Percentiles rank a stretch among this genome's conserved stretches.
Conservation (phyloP, 2,329 filamentous ascomycete species). For the Venturia aucupariae region DNA sequence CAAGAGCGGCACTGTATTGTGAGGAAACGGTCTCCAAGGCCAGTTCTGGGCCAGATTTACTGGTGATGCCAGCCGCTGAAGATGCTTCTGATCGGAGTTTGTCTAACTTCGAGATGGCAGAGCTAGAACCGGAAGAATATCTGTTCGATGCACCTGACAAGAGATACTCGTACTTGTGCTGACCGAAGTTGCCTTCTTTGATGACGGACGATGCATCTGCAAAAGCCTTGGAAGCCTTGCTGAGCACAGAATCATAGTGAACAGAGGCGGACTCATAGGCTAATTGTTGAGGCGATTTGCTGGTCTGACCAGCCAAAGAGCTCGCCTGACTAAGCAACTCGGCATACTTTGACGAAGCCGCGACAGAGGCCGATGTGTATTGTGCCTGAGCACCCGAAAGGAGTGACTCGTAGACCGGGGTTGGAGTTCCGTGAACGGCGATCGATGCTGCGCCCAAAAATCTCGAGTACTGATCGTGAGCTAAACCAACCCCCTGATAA, state of each 20-base stretch:
- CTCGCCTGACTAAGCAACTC: conserved; percentile 32
- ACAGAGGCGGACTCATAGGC: conserved; percentile 36
- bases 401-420: conserved; percentile 40
- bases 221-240: conserved; percentile 24
- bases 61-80: conserved; percentile 26
- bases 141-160: background rate
- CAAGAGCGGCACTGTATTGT: conserved; percentile 35
- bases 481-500: conserved; percentile 68
- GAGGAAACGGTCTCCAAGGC: conserved; percentile 36
- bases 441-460: conserved; percentile 65
- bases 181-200: conserved; percentile 12
- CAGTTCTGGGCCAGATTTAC: conserved; percentile 27
- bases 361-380: conserved; percentile 33
- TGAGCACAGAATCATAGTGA: conserved; percentile 26
- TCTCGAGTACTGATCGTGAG: conserved; percentile 68
- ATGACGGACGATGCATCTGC: conserved; percentile 25
- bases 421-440: conserved; percentile 57
- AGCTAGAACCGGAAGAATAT: conserved; percentile 22
- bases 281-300: conserved; percentile 47
- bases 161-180: background rate
- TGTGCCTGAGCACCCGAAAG: conserved; percentile 20
- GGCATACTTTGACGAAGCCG: conserved; percentile 29
- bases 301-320: conserved; percentile 29
- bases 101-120: conserved; percentile 29
- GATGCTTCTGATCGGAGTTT: conserved; percentile 24